Base-by-base conservation (phyloP, 768 basidiomycete species). In the Rhodotorula babjevae region DNA sequence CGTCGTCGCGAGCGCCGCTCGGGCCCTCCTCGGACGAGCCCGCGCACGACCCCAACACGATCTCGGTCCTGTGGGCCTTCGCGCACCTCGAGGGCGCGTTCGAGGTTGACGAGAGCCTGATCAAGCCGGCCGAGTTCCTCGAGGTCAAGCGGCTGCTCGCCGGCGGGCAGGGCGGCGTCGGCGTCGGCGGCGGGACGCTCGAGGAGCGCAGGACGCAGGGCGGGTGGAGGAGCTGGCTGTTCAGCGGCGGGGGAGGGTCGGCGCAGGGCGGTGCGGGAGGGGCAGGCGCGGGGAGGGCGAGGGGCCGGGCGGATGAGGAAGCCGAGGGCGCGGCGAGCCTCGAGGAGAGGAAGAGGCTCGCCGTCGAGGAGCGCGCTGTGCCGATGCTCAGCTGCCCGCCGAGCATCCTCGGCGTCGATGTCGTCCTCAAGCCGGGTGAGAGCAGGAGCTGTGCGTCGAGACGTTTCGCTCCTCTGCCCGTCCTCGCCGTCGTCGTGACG, bases 371-470 rank as follows among this genome's bases (percentile, higher is more conserved):
- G 59, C 80, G 79, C 66, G 80, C 79, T 53, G 74, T 98, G 27
- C 93, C 95, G 1, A 93, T 91, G 1, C 88, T 95, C 36, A 89
- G 93, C 72, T 87, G 90, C 0, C 89, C 89, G 68, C 90, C 91
- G 18, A 86, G 89, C 46, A 90, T 98, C 86, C 83, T 98, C 18
- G 93, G 90, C 0, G 91, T 99, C 0, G 96, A 98, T 81, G 79
- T 97, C 44, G 82, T 84, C 10, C 84, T 99, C 27, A 84, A 82
- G 7, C 91, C 92, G n/a, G 93, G 93, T 9, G 89, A 94, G 80
- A 89, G 87, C 47, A 85, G 87, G 71, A 90, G 85, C 72, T 96
- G 93, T 94, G 79, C 75, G 89, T 86, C 15, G 40, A 57, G 27
- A 21, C 14, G 50, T 25, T 11, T 46, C 23, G 16, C 55, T 55